These are phyloP conservation scores for Brassica nigra DNA, from an alignment of 345 rosid genomes.

Conservation along the genomic window DNA sequence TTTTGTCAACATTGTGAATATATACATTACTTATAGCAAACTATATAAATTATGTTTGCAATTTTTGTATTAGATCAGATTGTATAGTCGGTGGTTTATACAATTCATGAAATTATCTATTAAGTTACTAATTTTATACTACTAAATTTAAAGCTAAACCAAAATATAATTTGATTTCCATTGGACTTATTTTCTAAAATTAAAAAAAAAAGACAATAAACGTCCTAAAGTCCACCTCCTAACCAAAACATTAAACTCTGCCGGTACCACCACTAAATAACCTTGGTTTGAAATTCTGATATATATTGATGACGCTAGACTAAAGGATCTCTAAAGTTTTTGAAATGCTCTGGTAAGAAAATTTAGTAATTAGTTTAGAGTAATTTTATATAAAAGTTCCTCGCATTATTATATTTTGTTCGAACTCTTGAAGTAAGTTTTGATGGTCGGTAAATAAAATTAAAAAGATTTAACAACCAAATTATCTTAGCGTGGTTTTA, in stretches of 20 bases:
- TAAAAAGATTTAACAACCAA: neutral
- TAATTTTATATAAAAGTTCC: neutral
- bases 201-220: neutral
- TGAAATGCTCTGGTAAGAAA: constrained; percentile 1
- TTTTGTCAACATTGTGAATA: neutral
- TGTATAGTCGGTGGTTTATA: neutral
- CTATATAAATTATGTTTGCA: neutral
- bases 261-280: neutral
- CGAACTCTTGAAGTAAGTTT: constrained; percentile 39
- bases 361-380: constrained; percentile 3
- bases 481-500: constrained; percentile 18
- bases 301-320: neutral
- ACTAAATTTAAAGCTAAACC: neutral
- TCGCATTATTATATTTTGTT: constrained; percentile 16
- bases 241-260: neutral
- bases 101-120: neutral
- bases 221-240: neutral
- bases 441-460: constrained; percentile 11
- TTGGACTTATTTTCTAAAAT: neutral
- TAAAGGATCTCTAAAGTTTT: constrained; percentile 7
- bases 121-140: neutral
- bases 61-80: neutral
- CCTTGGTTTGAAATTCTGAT: constrained; percentile 3
- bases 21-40: neutral
- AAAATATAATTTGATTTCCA: neutral